These are phyloP conservation scores for Russula vinacea DNA, from an alignment of 768 basidiomycete species.

Conservation along the genomic window DNA sequence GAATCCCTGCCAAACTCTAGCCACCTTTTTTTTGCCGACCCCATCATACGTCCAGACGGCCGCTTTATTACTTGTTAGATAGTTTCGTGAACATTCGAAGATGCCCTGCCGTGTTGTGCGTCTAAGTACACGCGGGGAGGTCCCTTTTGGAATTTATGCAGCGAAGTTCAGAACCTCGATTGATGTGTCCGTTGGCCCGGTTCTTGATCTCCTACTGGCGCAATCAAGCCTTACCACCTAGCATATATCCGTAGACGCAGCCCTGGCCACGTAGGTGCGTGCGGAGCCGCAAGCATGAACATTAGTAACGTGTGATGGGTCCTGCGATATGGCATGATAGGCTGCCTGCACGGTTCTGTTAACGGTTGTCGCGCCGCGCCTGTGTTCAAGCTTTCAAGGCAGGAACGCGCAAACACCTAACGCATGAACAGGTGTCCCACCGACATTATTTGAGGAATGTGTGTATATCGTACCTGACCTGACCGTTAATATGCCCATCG, in stretches of 20 bases:
- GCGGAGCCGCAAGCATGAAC: neutral
- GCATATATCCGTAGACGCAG: neutral
- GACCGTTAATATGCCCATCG: neutral
- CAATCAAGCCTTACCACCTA: neutral
- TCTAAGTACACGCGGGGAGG: neutral
- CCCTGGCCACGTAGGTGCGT: neutral
- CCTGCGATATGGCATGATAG: neutral
- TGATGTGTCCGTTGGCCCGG: neutral
- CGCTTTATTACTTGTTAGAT: neutral
- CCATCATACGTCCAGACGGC: neutral
- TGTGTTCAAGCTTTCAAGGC: neutral
- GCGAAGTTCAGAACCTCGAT: slow-evolving; percentile 9
- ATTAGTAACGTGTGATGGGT: neutral
- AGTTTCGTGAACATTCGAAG: neutral
- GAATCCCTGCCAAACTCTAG: slow-evolving; percentile 6
- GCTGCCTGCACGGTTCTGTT: no score
- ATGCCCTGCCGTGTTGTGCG: slow-evolving; percentile 1
- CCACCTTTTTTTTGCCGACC: slow-evolving; percentile 11
- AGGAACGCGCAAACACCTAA: no score
- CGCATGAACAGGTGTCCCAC: no score
- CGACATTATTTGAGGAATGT: neutral
- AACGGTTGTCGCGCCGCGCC: no score
- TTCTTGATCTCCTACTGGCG: neutral
- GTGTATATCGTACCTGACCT: neutral
- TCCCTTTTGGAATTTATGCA: neutral